Evolutionary conservation across 768 basidiomycete genomes (phyloP).

Genomic region (Lentinula sp.): DNA sequence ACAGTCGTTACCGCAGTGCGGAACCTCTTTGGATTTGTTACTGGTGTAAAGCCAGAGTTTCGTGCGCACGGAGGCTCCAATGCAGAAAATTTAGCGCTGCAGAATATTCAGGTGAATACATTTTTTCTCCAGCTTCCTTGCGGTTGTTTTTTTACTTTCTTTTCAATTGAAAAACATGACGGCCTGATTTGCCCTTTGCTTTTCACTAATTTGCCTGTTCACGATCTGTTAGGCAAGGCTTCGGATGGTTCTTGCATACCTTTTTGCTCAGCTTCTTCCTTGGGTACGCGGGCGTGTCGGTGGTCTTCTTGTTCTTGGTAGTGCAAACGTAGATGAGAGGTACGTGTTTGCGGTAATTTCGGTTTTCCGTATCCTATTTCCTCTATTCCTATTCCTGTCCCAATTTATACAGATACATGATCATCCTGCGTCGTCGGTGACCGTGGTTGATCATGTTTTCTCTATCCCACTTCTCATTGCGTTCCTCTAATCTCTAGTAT

Average conservation of each 20-base stretch:
- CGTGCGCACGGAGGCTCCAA: slow-evolving; percentile 78
- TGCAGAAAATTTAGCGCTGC: slow-evolving; percentile 92
- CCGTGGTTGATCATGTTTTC: neutral
- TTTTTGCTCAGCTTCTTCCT: slow-evolving; percentile 92
- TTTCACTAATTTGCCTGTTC: neutral
- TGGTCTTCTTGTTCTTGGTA: slow-evolving; percentile 91
- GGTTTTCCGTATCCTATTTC: neutral
- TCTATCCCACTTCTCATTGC: neutral
- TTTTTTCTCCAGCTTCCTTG: neutral
- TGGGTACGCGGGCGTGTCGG: slow-evolving; percentile 84
- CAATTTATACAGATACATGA: neutral
- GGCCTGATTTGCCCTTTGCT: neutral
- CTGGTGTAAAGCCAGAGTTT: slow-evolving; percentile 57
- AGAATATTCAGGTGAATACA: slow-evolving; percentile 80
- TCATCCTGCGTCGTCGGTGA: neutral
- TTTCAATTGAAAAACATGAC: too few relatives aligned
- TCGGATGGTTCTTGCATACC: slow-evolving; percentile 90
- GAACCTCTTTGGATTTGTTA: slow-evolving; percentile 79
- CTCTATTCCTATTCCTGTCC: too few relatives aligned
- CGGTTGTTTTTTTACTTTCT: too few relatives aligned
- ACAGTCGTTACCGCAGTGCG: slow-evolving; percentile 78
- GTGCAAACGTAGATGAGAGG: slow-evolving; percentile 99
- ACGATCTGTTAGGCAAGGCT: slow-evolving; percentile 60
- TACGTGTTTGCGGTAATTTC: slow-evolving; percentile 18
- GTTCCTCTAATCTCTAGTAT: neutral